These are phyloP conservation scores for Ceratobasidium sp. DNA, from an alignment of 1,284 basidiomycete species.

Conservation along the genomic window DNA sequence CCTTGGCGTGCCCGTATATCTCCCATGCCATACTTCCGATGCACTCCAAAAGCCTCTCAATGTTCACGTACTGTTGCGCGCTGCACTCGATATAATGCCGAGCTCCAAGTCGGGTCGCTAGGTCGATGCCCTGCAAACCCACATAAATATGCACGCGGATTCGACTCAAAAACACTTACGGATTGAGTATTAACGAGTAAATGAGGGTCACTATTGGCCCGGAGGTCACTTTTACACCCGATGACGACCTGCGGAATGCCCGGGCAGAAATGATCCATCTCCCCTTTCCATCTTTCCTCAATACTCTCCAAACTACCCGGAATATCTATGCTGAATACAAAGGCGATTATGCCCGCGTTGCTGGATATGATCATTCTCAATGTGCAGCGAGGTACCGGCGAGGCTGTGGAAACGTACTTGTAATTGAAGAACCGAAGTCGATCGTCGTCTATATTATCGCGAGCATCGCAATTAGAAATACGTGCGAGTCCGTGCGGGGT, in stretches of 20 bases:
- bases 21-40: slow-evolving; percentile 20
- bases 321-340: slow-evolving; percentile 7
- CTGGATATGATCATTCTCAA: no score
- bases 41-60: slow-evolving; percentile 7
- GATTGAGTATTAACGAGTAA: slow-evolving; percentile 15
- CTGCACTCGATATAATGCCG: slow-evolving; percentile 29
- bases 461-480: no score
- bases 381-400: background rate
- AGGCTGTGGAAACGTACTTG: no score
- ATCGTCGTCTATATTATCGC: no score
- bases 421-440: no score
- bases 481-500: no score
- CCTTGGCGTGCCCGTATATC: slow-evolving; percentile 7
- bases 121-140: slow-evolving; percentile 4
- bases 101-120: slow-evolving; percentile 23
- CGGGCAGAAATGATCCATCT: slow-evolving; percentile 1
- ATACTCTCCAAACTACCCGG: slow-evolving; percentile 7
- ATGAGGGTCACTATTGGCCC: background rate
- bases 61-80: slow-evolving; percentile 8
- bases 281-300: slow-evolving; percentile 8
- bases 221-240: slow-evolving; percentile 27
- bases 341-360: no score
- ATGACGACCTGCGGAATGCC: slow-evolving; percentile 13
- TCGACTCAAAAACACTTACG: background rate
- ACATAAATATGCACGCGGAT: background rate